Conservation (phyloP, 129 eudicot genomes). For the Lactuca sativa region DNA sequence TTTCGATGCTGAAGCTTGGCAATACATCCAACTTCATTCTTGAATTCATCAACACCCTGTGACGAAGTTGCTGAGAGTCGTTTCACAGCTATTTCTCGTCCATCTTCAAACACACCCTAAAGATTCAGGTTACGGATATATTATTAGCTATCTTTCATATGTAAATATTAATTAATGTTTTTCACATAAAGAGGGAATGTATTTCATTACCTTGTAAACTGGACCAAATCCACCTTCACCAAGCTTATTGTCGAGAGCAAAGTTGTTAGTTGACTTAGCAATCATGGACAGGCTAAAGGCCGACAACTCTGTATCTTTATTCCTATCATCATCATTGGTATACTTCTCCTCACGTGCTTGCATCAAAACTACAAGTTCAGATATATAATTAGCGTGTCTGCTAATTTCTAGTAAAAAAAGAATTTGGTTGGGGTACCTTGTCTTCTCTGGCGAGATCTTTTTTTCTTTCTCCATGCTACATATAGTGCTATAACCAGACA, state of each 20-base stretch:
- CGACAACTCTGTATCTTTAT: conserved; percentile 24
- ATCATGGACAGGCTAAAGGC: conserved; percentile 23
- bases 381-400: not conserved
- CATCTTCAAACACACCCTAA: conserved; percentile 31
- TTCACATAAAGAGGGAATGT: not conserved
- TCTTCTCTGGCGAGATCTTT: conserved; percentile 3
- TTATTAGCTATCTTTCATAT: not conserved
- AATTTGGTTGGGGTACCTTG: conserved; percentile 3
- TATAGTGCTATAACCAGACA: conserved; percentile 21
- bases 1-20: conserved; percentile 45
- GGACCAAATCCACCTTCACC: conserved; percentile 42
- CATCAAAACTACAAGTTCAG: not conserved
- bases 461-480: conserved; percentile 22
- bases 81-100: conserved; percentile 34
- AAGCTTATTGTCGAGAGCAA: conserved; percentile 25
- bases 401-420: conserved; percentile 5
- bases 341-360: not conserved
- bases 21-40: conserved; percentile 35
- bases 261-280: conserved; percentile 26
- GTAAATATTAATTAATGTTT: not conserved
- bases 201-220: conserved; percentile 30
- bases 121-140: not conserved
- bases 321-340: not conserved
- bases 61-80: conserved; percentile 23
- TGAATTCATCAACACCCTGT: conserved; percentile 34